Base-by-base conservation (phyloP, 2,329 filamentous ascomycete genomes). In the Aspergillus transmontanensis region DNA sequence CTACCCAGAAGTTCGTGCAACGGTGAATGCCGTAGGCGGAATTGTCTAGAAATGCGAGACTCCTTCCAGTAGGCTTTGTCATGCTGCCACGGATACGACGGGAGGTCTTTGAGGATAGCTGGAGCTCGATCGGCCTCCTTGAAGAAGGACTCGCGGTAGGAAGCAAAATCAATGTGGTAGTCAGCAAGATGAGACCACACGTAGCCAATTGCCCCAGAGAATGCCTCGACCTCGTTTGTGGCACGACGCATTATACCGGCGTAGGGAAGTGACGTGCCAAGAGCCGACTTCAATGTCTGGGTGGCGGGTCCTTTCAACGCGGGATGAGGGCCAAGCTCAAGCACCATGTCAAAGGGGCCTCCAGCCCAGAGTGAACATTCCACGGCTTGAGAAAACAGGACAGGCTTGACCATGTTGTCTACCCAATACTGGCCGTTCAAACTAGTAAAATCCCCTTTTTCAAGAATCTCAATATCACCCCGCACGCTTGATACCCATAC, bases 321-420 rank as follows among this genome's bases (percentile, higher is more conserved):
- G 1, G 69, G 63, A 57, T 77, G 73, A 4, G 75, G 71, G 1
- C 75, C 75, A 4, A 75, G 58, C 41, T 76, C 74, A 21, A 68
- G 58, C n/a, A 54, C 68, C 32, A 63, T 57, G 41, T 69, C 34
- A 75, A 79, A 70, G 79, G 82, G 62, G 64, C 66, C 23, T 74
- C 48, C 23, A 19, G 58, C 19, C 26, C 28, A 26, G 16, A 64
- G 5, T 3, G 57, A 54, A 3, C 30, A 30, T 16, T 36, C 30
- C 30, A 32, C 30, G 30, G 30, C 30, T 32, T 32, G 30, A 32
- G 30, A 32, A 32, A 32, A 32, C 30, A 74, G 66, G 3, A 82
- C 78, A 7, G 77, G 63, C 1, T 69, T 67, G 0, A 77, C 79
- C 81, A 64, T 32, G 30, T 32, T 32, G 30, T 32, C 30, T 32